Percentiles rank a stretch among this genome's conserved stretches.
phyloP scores from a whole-genome alignment of 805 yeast genomes.

The Jamesozyma lodderae region DNA sequence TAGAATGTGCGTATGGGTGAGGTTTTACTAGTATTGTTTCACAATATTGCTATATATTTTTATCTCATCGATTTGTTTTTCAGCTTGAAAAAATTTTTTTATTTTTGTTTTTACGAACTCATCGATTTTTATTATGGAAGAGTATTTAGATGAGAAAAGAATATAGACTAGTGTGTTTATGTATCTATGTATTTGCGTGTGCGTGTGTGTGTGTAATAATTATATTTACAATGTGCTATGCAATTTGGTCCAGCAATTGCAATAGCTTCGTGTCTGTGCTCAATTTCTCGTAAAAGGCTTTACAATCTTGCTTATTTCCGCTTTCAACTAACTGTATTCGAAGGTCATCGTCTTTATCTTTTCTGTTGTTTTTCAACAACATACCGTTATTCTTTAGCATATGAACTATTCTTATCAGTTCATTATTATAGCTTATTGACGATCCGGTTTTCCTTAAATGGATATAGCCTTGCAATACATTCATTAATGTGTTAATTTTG shows the following conservation, averaged over 20 bases:
- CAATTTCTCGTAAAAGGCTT: constrained; percentile 6
- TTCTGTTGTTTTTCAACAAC: constrained; percentile 1
- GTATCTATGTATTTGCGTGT: background rate
- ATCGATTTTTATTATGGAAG: background rate
- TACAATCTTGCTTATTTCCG: constrained; percentile 9
- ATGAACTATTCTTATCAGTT: constrained; percentile 19
- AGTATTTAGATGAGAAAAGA: too few relatives aligned
- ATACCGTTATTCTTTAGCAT: constrained; percentile 21
- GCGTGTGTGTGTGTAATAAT: background rate
- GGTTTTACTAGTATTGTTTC: too few relatives aligned
- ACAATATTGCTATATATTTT: too few relatives aligned
- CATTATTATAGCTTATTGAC: constrained; percentile 11
- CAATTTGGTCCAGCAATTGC: constrained; percentile 3
- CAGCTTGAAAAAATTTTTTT: background rate
- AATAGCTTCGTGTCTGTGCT: constrained; percentile 7
- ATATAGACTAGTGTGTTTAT: too few relatives aligned
- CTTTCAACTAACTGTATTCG: background rate
- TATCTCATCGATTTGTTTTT: too few relatives aligned
- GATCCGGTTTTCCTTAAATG: constrained; percentile 6
- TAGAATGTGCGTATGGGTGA: too few relatives aligned
- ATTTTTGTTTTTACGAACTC: too few relatives aligned
- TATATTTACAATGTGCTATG: background rate
- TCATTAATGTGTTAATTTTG: constrained; percentile 19
- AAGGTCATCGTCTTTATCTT: background rate
- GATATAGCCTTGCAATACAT: constrained; percentile 17